These are phyloP conservation scores for Sequoia sempervirens DNA, from an alignment of 75 land plant species.

Conservation along the genomic window DNA sequence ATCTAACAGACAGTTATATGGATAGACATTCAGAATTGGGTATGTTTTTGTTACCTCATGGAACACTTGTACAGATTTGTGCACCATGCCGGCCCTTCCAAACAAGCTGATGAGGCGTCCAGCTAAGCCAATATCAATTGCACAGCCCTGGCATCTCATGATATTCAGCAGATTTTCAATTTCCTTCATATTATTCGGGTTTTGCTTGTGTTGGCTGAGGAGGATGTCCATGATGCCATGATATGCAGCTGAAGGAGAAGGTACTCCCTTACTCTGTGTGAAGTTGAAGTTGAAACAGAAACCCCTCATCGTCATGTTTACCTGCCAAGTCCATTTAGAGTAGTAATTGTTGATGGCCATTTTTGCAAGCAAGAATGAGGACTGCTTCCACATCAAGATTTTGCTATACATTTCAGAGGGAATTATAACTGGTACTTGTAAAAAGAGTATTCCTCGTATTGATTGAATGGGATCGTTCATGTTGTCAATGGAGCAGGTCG, in stretches of 20 bases:
- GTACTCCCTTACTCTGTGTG: not conserved
- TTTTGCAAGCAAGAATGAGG: not conserved
- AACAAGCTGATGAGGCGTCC: not conserved
- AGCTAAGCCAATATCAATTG: not conserved
- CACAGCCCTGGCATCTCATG: not conserved
- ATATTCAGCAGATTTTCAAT: not conserved
- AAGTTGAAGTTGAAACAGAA: not conserved
- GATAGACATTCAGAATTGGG: not conserved
- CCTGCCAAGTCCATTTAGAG: not conserved
- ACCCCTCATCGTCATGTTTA: not conserved
- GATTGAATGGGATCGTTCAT: not conserved
- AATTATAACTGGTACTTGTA: not conserved
- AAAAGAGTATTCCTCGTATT: not conserved
- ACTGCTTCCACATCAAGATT: not conserved
- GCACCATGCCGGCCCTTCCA: not conserved
- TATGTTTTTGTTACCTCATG: conserved; percentile 5
- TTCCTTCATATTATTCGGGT: not conserved
- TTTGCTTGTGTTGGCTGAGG: not conserved
- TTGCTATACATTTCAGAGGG: not conserved
- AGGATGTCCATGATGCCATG: conserved; percentile 1
- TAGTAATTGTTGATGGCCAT: not conserved
- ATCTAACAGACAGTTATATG: not conserved
- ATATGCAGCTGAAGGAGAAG: not conserved
- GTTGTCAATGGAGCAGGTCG: not conserved
- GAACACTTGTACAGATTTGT: not conserved